Evolutionary conservation across 768 basidiomycete species (phyloP).

Genomic region (Leccinum broughii): DNA sequence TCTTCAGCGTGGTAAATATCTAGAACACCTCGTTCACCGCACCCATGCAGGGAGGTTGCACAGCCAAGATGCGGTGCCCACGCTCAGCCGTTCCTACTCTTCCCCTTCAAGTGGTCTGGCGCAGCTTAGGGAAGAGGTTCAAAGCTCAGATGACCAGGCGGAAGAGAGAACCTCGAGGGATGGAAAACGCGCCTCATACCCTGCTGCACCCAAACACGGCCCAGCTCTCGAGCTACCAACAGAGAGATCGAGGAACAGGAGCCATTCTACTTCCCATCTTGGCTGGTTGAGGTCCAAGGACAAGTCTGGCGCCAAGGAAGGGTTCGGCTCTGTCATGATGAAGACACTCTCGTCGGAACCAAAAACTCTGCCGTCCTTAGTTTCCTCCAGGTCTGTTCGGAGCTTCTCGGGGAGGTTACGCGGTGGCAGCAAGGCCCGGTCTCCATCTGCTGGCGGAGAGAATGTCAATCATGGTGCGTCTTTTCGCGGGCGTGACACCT

Average conservation of each 20-base stretch:
- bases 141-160: not conserved
- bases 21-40: slow-evolving; percentile 70
- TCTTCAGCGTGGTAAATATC: slow-evolving; percentile 68
- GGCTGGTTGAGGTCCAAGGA: slow-evolving; percentile 51
- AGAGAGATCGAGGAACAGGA: slow-evolving; percentile 43
- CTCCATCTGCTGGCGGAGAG: slow-evolving; percentile 15
- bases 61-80: slow-evolving; percentile 69
- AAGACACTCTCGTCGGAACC: slow-evolving; percentile 23
- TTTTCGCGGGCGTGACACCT: not conserved
- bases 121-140: not conserved
- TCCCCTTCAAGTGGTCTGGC: slow-evolving; percentile 22
- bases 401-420: slow-evolving; percentile 25
- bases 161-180: slow-evolving; percentile 14
- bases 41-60: slow-evolving; percentile 74
- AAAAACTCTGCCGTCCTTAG: slow-evolving; percentile 1
- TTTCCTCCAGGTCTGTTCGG: slow-evolving; percentile 15
- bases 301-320: slow-evolving; percentile 19
- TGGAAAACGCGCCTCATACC: slow-evolving; percentile 26
- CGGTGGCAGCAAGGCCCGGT: slow-evolving; percentile 22
- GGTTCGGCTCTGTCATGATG: not conserved
- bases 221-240: slow-evolving; percentile 15
- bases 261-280: slow-evolving; percentile 60
- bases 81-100: slow-evolving; percentile 34
- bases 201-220: slow-evolving; percentile 6
- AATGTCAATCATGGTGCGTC: slow-evolving; percentile 20